A percentile compares a stretch with the other conserved stretches of the same genome.
These are phyloP conservation scores for Cenococcum geophilum DNA, from an alignment of 495 filamentous ascomycete species.

Conservation along the genomic window DNA sequence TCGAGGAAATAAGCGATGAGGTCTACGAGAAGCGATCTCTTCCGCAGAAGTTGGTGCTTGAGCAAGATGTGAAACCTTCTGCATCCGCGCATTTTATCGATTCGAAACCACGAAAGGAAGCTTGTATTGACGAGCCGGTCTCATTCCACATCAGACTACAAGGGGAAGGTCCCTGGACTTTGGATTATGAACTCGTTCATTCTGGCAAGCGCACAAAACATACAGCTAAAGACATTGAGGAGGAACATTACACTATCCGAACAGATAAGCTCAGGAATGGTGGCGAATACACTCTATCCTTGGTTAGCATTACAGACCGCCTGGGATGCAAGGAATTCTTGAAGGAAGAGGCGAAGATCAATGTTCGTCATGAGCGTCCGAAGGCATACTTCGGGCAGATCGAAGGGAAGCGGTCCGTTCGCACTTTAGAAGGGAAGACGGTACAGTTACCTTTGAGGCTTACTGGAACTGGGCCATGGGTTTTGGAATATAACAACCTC, in stretches of 20 bases:
- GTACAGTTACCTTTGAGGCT: slow-evolving; percentile 75
- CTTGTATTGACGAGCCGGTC: slow-evolving; percentile 77
- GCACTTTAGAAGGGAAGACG: slow-evolving; percentile 65
- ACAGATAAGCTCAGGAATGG: slow-evolving; percentile 68
- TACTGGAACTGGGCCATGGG: slow-evolving; percentile 78
- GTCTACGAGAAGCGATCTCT: slow-evolving; percentile 64
- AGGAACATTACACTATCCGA: slow-evolving; percentile 56
- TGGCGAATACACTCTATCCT: slow-evolving; percentile 77
- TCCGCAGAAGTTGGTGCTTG: slow-evolving; percentile 51
- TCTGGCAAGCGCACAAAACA: slow-evolving; percentile 72
- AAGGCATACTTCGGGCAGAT: slow-evolving; percentile 75
- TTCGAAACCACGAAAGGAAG: slow-evolving; percentile 47
- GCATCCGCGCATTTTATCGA: slow-evolving; percentile 70
- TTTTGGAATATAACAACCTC: slow-evolving; percentile 51
- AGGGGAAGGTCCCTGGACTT: slow-evolving; percentile 77
- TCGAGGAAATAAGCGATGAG: slow-evolving; percentile 69
- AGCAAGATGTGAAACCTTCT: slow-evolving; percentile 88
- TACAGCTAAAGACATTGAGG: slow-evolving; percentile 56
- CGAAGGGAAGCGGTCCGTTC: slow-evolving; percentile 65
- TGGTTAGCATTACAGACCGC: slow-evolving; percentile 79
- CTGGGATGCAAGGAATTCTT: slow-evolving; percentile 77
- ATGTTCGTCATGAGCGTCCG: slow-evolving; percentile 79
- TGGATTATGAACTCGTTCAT: slow-evolving; percentile 93
- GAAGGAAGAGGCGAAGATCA: slow-evolving; percentile 72
- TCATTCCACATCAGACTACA: slow-evolving; percentile 64